phyloP scores from a whole-genome alignment of 1,284 basidiomycete genomes.

The Erythrobasidium hasegawianum region DNA sequence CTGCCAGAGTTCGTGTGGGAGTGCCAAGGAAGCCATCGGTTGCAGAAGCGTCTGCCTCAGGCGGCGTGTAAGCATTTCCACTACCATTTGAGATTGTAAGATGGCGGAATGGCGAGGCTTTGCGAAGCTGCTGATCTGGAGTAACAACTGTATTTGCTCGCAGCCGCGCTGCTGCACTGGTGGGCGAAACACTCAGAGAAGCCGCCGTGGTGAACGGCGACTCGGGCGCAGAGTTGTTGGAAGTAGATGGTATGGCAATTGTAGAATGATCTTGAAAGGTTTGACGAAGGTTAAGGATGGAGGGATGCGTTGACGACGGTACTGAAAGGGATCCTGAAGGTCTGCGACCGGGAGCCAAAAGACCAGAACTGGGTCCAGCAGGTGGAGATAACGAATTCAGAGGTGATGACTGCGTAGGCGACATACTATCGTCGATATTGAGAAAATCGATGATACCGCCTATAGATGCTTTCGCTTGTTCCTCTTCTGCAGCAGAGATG shows the following conservation, averaged over 20 bases:
- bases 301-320: constrained; percentile 29
- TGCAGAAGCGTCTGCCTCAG: background rate
- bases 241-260: constrained; percentile 2
- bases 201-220: background rate
- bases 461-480: constrained; percentile 17
- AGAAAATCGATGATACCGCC: constrained; percentile 30
- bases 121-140: constrained; percentile 14
- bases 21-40: background rate
- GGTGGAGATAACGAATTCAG: background rate
- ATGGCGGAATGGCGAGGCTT: constrained; percentile 10
- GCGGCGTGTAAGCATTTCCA: background rate
- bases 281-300: constrained; percentile 30
- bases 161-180: constrained; percentile 15
- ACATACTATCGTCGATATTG: constrained; percentile 18
- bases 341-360: constrained; percentile 4
- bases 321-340: constrained; percentile 15
- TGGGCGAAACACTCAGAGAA: background rate
- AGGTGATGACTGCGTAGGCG: constrained; percentile 1
- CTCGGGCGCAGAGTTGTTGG: constrained; percentile 10
- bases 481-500: constrained; percentile 13
- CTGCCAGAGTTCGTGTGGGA: background rate
- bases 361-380: background rate
- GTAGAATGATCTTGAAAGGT: constrained; percentile 12
- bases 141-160: constrained; percentile 25
- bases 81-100: constrained; percentile 10